Base-by-base conservation (phyloP, 768 basidiomycete species). In the Boletus insuetus region DNA sequence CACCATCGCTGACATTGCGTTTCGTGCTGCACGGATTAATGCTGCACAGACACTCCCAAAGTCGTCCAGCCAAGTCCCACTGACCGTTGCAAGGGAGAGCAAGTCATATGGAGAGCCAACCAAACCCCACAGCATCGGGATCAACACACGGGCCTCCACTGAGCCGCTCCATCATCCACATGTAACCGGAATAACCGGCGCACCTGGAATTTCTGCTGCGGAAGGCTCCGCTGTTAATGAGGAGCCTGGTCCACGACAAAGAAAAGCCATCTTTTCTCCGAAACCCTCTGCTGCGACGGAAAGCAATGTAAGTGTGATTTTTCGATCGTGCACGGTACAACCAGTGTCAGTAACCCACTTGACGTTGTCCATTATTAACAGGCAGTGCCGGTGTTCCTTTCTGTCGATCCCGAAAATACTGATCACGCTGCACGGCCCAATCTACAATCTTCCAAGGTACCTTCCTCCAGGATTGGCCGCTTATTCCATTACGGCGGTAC, bases 401-500 rank as follows among this genome's bases (percentile, higher is more conserved):
- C 47, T 37, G 29, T 37, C 11, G 53, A 52, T 19, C 9, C 53
- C 1, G 24, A 24, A 46, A 20, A 26, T 13, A 14, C 34, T 11
- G 47, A 55, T 38, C 49, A 50, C 17, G 29, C 35, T 8, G 46
- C 14, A 19, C 80, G 83, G n/a, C n/a, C n/a, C 13, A 79, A 79
- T 19, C 72, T 91, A 3, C 84, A 85, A 64, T 84, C 93, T 0
- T 96, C 94, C 6, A 91, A 82, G 68, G 94, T 98, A 0, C 96
- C 96, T 16, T 91, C 93, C 0, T 96, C 94, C 0, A 81, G 87
- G 12, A 77, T 98, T 10, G 95, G 93, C 5, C 81, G 95, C 16
- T 67, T 98, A 9, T 91, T 98, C 61, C 96, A 98, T 62, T 98
- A 98, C 55, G 96, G 96, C 63, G 91, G 95, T 88, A 64, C 44